Percentiles rank a stretch among this genome's conserved stretches.
phyloP scores from a whole-genome alignment of 306 rosid species.

The Quercus ilex region DNA sequence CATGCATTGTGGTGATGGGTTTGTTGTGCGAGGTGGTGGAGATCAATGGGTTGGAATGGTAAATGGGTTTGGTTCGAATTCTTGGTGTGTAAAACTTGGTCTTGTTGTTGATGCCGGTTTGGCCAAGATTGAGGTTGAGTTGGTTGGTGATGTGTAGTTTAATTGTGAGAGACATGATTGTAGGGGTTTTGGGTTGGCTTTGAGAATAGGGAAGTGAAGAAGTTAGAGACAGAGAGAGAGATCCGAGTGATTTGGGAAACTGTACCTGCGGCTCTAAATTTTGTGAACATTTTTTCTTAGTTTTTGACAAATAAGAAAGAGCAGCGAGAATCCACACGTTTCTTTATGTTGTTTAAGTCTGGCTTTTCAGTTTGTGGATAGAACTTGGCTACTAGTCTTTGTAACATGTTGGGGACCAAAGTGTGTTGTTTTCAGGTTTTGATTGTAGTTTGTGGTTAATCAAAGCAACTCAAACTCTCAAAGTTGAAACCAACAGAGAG shows the following conservation, averaged over 20 bases:
- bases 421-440: neutral
- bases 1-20: constrained; percentile 40
- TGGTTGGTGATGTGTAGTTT: constrained; percentile 45
- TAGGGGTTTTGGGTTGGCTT: neutral
- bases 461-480: neutral
- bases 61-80: constrained; percentile 44
- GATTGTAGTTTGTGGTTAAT: neutral
- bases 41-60: constrained; percentile 34
- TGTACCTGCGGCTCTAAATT: constrained; percentile 15
- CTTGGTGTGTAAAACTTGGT: constrained; percentile 17
- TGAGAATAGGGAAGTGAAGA: neutral
- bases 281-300: constrained; percentile 33
- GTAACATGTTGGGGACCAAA: constrained; percentile 21
- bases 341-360: neutral
- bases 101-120: constrained; percentile 8
- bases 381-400: constrained; percentile 18
- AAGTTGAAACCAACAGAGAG: no score
- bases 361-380: constrained; percentile 35
- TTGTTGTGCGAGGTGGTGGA: constrained; percentile 1
- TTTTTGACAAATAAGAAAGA: neutral
- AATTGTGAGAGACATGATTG: constrained; percentile 58
- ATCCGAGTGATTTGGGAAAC: constrained; percentile 36
- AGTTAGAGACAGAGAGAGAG: neutral
- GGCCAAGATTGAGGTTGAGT: constrained; percentile 14
- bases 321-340: constrained; percentile 25